Conservation (phyloP, 345 rosid genomes). For the Eucalyptus microcorys region DNA sequence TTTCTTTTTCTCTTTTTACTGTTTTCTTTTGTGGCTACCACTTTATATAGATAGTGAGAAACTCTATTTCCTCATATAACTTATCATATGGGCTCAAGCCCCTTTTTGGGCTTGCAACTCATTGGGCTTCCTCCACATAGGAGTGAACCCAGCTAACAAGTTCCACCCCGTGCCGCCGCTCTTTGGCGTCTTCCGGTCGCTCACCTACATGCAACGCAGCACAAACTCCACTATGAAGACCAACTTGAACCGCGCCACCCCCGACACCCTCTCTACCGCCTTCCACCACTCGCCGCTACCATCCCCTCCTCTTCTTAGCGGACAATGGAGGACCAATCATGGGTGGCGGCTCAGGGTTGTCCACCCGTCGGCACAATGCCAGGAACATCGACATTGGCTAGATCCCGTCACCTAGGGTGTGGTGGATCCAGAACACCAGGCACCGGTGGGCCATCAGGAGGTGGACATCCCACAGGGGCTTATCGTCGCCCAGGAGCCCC, state of each 20-base stretch:
- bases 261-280: neutral
- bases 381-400: conserved; percentile 44
- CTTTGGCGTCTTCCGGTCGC: conserved; percentile 26
- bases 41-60: too few species aligned
- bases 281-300: neutral
- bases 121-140: too few species aligned
- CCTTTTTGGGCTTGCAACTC: too few species aligned
- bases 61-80: too few species aligned
- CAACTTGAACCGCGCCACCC: conserved; percentile 21
- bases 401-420: conserved; percentile 51
- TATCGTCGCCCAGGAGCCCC: conserved; percentile 11
- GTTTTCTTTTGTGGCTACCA: too few species aligned
- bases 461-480: conserved; percentile 54
- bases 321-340: neutral
- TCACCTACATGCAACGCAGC: conserved; percentile 11
- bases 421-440: conserved; percentile 33
- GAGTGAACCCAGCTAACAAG: too few species aligned
- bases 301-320: neutral
- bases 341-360: conserved; percentile 19
- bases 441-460: conserved; percentile 16
- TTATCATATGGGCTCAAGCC: too few species aligned
- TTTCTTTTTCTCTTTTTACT: too few species aligned
- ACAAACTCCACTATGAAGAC: conserved; percentile 16
- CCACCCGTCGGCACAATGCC: conserved; percentile 20
- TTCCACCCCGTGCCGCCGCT: conserved; percentile 61